Base-by-base conservation (phyloP, 2,329 filamentous ascomycete genomes). In the Fusarium falciforme region DNA sequence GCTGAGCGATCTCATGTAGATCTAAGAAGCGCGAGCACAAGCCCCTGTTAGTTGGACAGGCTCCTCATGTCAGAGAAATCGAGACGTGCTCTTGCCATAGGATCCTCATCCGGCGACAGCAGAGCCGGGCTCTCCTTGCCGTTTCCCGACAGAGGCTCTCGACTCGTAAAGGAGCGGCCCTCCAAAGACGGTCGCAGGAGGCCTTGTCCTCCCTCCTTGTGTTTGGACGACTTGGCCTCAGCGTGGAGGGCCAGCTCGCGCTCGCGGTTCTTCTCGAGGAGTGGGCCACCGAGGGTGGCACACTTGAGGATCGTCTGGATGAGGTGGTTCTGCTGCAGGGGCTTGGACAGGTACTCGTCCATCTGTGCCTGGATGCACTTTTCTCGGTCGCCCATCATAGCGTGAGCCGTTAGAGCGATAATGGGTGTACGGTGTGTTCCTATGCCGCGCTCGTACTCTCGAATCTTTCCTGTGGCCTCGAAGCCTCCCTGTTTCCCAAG, bases 321-420 rank as follows among this genome's bases (percentile, higher is more conserved):
- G 79, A 98, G 92, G 82, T 98, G 94, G 82, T 97, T 98, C 81
- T 98, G 96, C 83, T 98, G 97, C 70, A 98, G 87, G 29, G 96
- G 96, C 82, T 99, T 99, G 20, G 96, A 98, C 47, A 99, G 87
- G 81, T 99, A 99, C 83, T 99, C 96, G 82, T 99, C 96, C 96
- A 99, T 99, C 85, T 98, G 95, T 11, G 96, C 96, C 82, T 98
- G 94, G 71, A 99, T 97, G 83, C 96, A 99, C 87, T 97, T 98
- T 82, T 99, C 96, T 59, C 96, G 91, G 80, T 99, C 96, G 74
- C 96, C 96, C 86, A 98, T 92, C 96, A 99, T 99, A 77, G 96
- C 96, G 84, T 99, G 96, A 2, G 96, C 96, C 14, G 96, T 99
- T 52, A 99, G 89, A 3, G 96, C 96, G 78, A 99, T 98, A 79